Base-by-base conservation (phyloP, 768 basidiomycete genomes). In the Boletellus ananiceps region DNA sequence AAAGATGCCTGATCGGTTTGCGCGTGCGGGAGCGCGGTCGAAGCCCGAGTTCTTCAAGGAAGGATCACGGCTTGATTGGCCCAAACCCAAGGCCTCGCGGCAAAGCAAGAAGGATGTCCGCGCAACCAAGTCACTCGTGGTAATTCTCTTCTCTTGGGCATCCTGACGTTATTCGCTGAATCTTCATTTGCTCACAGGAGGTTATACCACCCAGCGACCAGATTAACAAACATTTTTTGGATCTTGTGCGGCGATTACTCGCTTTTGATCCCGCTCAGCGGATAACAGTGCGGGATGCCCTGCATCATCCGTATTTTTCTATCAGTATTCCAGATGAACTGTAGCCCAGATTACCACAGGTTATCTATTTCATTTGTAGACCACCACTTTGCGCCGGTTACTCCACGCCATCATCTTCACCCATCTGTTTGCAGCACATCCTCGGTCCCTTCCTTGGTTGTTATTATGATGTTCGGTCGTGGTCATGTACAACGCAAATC, bases 21-120 rank as follows among this genome's bases (percentile, higher is more conserved):
- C 82, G 34, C 78, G 86, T 37, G 76, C 78, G 38, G 87, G 86
- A 15, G 81, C 84, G 8, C 78, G 86, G 40, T 81, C 83, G 43
- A 94, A 94, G 61, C 83, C 92, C 8, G 94, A 98, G 63, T 96
- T 89, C 68, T 97, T 99, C 76, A 92, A 88, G 64, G 86, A 88
- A 18, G 84, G 82, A 27, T 69, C 75, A 55, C 88, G 84, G 61
- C 79, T 99, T 36, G 92, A 93, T 67, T 98, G 90, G 86, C 95
- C 96, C 0, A 90, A 88, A 62, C 74, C 91, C 9, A 86, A 86
- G 66, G 87, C 91, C 25, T 81, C 87, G 4, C 83, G 88, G 62
- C 88, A 94, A 66, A 93, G 90, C 69, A 86, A 84, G 74, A 95
- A 94, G 69, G 96, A 95, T 60, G 93, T 99, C 36, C 84, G 85